phyloP scores from a whole-genome alignment of 1,139 yeast species.

The Pneumocystis sp. region DNA sequence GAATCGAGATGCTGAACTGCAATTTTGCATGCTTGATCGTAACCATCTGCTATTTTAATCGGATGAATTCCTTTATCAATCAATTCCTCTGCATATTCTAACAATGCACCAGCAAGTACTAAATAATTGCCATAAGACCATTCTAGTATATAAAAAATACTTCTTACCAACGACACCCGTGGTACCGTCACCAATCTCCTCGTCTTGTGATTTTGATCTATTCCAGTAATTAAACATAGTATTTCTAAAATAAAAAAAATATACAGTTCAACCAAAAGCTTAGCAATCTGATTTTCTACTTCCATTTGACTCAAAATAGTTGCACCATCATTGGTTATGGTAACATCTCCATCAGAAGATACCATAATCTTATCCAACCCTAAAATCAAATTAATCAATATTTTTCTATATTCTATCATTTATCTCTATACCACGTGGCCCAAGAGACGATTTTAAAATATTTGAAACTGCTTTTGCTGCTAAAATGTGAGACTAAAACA shows the following conservation, averaged over 20 bases:
- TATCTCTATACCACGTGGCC: conserved; percentile 53
- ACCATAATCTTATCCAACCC: conserved; percentile 89
- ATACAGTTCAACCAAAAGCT: conserved; percentile 68
- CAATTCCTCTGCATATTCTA: conserved; percentile 87
- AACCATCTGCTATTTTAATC: conserved; percentile 90
- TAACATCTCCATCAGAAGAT: conserved; percentile 90
- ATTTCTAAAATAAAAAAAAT: not conserved
- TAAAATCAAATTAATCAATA: not conserved
- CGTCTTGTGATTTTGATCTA: conserved; percentile 80
- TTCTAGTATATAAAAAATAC: not conserved
- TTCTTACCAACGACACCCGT: conserved; percentile 70
- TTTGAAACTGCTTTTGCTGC: conserved; percentile 95
- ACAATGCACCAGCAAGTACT: conserved; percentile 81
- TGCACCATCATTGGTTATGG: conserved; percentile 97
- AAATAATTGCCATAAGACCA: not conserved
- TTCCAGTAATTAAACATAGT: not conserved
- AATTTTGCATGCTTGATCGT: conserved; percentile 88
- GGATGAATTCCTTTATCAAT: conserved; percentile 97
- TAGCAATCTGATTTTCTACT: conserved; percentile 89
- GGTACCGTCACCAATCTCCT: conserved; percentile 98
- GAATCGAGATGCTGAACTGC: conserved; percentile 65
- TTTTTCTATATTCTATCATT: not conserved
- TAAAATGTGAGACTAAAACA: conserved; percentile 43
- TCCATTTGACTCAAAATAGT: conserved; percentile 94
- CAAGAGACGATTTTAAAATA: conserved; percentile 80